A percentile compares a stretch with the other conserved stretches of the same genome.
phyloP scores from a whole-genome alignment of 495 filamentous ascomycete genomes.

The Neurospora sp. region DNA sequence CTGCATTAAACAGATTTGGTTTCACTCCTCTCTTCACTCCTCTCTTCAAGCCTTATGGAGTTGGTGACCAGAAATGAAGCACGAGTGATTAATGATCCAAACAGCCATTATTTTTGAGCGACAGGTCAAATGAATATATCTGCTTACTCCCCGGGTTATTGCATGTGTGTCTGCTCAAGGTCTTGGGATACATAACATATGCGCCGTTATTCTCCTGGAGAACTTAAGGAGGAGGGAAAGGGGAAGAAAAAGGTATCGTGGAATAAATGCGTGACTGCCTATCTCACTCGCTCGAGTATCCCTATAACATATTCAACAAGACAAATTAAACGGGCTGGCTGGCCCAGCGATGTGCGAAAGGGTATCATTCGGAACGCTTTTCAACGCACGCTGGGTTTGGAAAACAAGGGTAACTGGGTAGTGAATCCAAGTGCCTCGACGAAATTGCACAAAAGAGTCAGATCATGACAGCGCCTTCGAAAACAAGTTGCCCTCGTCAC shows the following conservation, averaged over 20 bases:
- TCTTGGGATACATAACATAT: too few species aligned
- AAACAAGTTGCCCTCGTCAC: too few species aligned
- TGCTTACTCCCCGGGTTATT: too few species aligned
- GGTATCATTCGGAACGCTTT: neutral
- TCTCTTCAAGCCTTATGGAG: too few species aligned
- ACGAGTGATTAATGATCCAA: neutral
- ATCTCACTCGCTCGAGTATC: neutral
- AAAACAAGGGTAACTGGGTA: neutral
- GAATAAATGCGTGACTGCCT: neutral
- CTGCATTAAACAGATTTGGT: too few species aligned
- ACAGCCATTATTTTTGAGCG: neutral
- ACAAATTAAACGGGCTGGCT: neutral
- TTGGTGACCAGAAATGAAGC: neutral
- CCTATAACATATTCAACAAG: neutral
- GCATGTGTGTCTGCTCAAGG: too few species aligned
- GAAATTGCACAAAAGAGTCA: too few species aligned
- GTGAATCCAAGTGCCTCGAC: too few species aligned
- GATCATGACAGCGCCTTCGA: too few species aligned
- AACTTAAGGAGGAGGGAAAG: too few species aligned
- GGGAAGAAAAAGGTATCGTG: neutral
- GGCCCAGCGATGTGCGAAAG: neutral
- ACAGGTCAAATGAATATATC: too few species aligned
- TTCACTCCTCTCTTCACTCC: neutral
- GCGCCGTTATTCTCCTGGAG: too few species aligned
- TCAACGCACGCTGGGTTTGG: neutral